Evolutionary conservation across 495 filamentous ascomycete genomes (phyloP).

Genomic region (Neohortaea acidophila): DNA sequence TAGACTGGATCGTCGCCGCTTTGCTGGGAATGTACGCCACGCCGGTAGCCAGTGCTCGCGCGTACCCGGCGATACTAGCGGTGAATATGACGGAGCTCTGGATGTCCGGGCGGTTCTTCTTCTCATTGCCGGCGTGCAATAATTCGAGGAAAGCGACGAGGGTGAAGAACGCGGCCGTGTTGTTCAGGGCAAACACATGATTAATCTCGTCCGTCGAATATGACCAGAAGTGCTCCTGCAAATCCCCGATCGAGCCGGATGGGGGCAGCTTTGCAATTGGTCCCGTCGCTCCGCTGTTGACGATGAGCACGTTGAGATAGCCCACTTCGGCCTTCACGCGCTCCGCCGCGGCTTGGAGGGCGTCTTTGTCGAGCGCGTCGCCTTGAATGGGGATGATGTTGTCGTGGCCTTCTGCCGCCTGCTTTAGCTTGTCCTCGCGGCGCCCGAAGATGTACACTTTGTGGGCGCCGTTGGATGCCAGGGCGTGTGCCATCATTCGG

Average conservation of each 20-base stretch:
- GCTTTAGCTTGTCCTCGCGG: slow-evolving; percentile 30
- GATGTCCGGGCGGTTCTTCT: slow-evolving; percentile 5
- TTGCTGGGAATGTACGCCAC: slow-evolving; percentile 23
- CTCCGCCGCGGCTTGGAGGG: slow-evolving; percentile 21
- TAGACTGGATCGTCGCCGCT: slow-evolving; percentile 18
- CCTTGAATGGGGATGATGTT: slow-evolving; percentile 25
- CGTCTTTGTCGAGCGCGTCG: slow-evolving; percentile 31
- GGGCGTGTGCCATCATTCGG: slow-evolving; percentile 44
- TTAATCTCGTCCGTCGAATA: slow-evolving; percentile 8
- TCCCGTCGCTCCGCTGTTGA: slow-evolving; percentile 11
- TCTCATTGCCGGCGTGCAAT: slow-evolving; percentile 28
- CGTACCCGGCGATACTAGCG: slow-evolving; percentile 18
- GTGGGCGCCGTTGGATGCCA: slow-evolving; percentile 44
- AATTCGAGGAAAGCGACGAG: slow-evolving; percentile 29
- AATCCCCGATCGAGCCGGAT: slow-evolving; percentile 3
- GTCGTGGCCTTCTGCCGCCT: slow-evolving; percentile 10
- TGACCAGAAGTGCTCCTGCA: slow-evolving; percentile 6
- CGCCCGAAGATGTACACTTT: slow-evolving; percentile 55
- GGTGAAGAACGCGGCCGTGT: slow-evolving; percentile 26
- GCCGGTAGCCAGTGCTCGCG: slow-evolving; percentile 14
- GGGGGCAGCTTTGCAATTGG: slow-evolving; percentile 1
- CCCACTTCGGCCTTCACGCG: slow-evolving; percentile 25
- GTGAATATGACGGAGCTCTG: slow-evolving; percentile 24
- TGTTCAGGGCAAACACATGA: slow-evolving; percentile 24
- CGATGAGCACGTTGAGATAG: slow-evolving; percentile 18